Conservation (phyloP, 805 yeast genomes). For the Lipomyces chichibuensis region DNA sequence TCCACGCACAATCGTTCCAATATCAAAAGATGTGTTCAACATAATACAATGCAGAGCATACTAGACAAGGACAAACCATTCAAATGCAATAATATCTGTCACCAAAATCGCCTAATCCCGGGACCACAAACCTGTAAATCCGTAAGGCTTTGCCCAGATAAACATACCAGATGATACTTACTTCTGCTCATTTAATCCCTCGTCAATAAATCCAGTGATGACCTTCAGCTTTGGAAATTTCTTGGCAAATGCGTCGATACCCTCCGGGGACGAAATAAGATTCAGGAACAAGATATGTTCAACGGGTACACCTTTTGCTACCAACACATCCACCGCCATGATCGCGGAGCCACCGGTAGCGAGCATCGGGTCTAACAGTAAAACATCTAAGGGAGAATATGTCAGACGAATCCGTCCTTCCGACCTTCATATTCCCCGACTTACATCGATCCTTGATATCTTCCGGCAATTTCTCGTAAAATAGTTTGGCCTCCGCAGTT, state of each 20-base stretch:
- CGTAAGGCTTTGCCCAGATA: not conserved
- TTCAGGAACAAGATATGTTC: slow-evolving; percentile 89
- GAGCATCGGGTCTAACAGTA: slow-evolving; percentile 92
- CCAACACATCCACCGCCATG: slow-evolving; percentile 92
- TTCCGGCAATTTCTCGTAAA: slow-evolving; percentile 90
- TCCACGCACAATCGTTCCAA: too few relatives aligned
- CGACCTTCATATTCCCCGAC: slow-evolving; percentile 3
- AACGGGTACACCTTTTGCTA: slow-evolving; percentile 81
- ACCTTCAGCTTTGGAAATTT: slow-evolving; percentile 83
- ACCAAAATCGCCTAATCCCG: slow-evolving; percentile 98
- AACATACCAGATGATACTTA: slow-evolving; percentile 39
- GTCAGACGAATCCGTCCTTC: not conserved
- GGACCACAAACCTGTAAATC: slow-evolving; percentile 59
- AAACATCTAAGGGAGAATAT: slow-evolving; percentile 53
- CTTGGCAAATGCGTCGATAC: slow-evolving; percentile 74
- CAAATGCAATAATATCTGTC: slow-evolving; percentile 93
- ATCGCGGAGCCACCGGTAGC: slow-evolving; percentile 99
- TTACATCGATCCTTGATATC: slow-evolving; percentile 78
- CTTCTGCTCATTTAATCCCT: slow-evolving; percentile 78
- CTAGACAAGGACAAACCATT: slow-evolving; percentile 13
- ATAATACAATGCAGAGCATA: not conserved
- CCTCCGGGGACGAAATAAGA: slow-evolving; percentile 93
- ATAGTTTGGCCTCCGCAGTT: slow-evolving; percentile 88
- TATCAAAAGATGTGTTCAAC: not conserved
- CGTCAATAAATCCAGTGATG: slow-evolving; percentile 92